These are phyloP conservation scores for Triticum urartu DNA, from an alignment of 176 grass and related monocot species.

Conservation along the genomic window DNA sequence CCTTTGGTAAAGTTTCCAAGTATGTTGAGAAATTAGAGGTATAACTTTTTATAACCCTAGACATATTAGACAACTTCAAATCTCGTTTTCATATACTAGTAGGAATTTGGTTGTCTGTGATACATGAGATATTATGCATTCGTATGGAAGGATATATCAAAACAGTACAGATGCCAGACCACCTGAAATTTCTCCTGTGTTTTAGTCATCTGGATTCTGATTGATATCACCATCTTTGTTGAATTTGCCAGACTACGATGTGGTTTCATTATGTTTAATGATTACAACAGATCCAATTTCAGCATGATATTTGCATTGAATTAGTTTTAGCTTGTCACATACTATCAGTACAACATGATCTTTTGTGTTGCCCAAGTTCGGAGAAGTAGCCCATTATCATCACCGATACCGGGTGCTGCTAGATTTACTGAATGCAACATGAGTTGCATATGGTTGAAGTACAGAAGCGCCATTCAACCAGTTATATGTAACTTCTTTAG, in stretches of 20 bases:
- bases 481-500: neutral
- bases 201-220: neutral
- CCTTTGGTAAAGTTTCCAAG: constrained; percentile 71
- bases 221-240: neutral
- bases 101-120: neutral
- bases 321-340: neutral
- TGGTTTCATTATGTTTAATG: neutral
- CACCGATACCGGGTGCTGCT: neutral
- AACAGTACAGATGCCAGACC: neutral
- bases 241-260: neutral
- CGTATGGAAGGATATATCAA: neutral
- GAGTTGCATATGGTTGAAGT: neutral
- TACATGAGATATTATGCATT: neutral
- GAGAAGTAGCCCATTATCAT: neutral
- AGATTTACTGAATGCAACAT: neutral
- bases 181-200: neutral
- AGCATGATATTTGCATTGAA: neutral
- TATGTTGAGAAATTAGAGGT: constrained; percentile 96
- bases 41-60: constrained; percentile 18
- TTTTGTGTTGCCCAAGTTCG: neutral
- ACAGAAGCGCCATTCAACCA: neutral
- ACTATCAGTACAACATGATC: neutral
- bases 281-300: neutral
- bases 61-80: neutral
- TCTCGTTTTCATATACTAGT: neutral